These are phyloP conservation scores for Pseudogymnoascus sp. DNA, from an alignment of 2,329 filamentous ascomycete genomes.

Conservation along the genomic window DNA sequence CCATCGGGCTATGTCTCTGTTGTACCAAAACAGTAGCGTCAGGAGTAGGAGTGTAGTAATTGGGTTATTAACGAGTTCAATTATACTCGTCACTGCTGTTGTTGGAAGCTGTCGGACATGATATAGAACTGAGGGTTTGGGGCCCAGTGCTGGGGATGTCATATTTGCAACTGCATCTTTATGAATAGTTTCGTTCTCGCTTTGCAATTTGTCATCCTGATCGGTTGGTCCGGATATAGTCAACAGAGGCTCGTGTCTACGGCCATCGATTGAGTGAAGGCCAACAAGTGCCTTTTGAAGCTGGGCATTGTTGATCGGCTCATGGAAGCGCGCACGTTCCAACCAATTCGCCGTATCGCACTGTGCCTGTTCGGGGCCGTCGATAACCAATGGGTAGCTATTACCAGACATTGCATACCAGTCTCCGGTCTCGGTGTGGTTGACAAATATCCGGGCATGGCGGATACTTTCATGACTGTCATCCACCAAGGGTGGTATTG, in stretches of 20 bases:
- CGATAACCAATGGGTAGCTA: conserved; percentile 77
- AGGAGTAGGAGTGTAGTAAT: conserved; percentile 25
- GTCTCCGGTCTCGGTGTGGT: conserved; percentile 75
- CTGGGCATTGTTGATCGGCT: conserved; percentile 35
- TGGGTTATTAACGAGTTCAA: conserved; percentile 52
- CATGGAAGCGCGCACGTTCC: conserved; percentile 33
- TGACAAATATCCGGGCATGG: conserved; percentile 70
- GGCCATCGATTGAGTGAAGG: conserved; percentile 58
- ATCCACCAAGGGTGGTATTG: conserved; percentile 52
- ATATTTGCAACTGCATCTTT: conserved; percentile 9
- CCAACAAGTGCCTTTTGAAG: conserved; percentile 60
- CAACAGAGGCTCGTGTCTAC: conserved; percentile 36
- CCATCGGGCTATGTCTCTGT: conserved; percentile 14
- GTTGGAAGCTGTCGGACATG: conserved; percentile 46
- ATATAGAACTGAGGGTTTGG: conserved; percentile 36
- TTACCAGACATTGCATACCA: conserved; percentile 92
- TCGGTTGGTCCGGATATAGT: conserved; percentile 36
- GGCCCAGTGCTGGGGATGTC: conserved; percentile 32
- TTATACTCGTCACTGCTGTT: conserved; percentile 42
- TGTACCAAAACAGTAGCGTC: conserved; percentile 17
- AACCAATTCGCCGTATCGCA: conserved; percentile 51
- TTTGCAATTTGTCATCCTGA: conserved; percentile 16
- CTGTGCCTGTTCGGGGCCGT: conserved; percentile 47
- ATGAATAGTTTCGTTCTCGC: conserved; percentile 31
- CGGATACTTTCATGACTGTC: conserved; percentile 46